Conservation (phyloP, 2,329 filamentous ascomycete species). For the Bipolaris oryzae region DNA sequence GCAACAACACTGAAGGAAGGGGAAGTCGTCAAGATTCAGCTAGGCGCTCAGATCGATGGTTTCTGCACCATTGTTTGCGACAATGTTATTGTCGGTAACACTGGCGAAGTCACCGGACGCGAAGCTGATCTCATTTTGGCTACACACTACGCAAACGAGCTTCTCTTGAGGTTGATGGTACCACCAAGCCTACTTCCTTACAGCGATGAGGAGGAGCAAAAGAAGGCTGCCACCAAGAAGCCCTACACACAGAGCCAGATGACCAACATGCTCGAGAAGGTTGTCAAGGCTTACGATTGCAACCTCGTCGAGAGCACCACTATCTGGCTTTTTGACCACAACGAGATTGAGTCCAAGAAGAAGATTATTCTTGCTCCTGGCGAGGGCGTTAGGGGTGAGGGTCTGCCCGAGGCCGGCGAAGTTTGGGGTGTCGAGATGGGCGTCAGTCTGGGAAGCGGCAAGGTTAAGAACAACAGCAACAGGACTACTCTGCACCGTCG, state of each 20-base stretch:
- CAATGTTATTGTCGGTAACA: constrained; percentile 75
- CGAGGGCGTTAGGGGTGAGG: constrained; percentile 90
- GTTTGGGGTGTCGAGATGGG: constrained; percentile 98
- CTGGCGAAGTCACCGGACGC: constrained; percentile 73
- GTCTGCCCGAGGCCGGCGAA: constrained; percentile 84
- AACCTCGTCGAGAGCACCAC: constrained; percentile 97
- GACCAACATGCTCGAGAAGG: constrained; percentile 84
- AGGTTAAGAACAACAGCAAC: constrained; percentile 90
- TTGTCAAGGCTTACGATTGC: constrained; percentile 88
- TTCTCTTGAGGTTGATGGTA: constrained; percentile 87
- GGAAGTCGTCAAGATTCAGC: constrained; percentile 94
- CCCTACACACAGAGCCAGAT: constrained; percentile 85
- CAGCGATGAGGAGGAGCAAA: constrained; percentile 92
- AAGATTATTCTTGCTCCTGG: constrained; percentile 92
- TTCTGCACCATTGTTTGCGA: constrained; percentile 97
- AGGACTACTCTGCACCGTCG: constrained; percentile 89
- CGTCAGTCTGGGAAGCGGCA: constrained; percentile 86
- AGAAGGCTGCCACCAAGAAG: constrained; percentile 81
- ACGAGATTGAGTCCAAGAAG: constrained; percentile 97
- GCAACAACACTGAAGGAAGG: constrained; percentile 77
- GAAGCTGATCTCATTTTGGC: constrained; percentile 87
- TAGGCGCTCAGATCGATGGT: constrained; percentile 98
- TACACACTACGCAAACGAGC: constrained; percentile 94
- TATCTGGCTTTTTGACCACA: constrained; percentile 93
- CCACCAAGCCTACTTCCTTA: constrained; percentile 84